A percentile compares a stretch with the other conserved stretches of the same genome.
phyloP scores from a whole-genome alignment of 495 filamentous ascomycete species.

The Aspergillus sclerotiicarbonarius region DNA sequence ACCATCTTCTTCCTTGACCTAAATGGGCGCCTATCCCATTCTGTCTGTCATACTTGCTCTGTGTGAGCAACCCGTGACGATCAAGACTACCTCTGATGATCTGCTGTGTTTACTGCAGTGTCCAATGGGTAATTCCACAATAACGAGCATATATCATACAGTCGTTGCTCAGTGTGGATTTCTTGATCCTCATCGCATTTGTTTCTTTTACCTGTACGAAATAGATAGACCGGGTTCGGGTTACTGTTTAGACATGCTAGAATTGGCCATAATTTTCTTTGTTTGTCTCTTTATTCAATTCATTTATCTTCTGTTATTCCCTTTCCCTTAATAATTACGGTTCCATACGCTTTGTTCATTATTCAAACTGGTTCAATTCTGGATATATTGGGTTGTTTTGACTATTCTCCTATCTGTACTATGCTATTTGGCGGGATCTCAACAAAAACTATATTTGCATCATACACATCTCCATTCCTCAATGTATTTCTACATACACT shows the following conservation, averaged over 20 bases:
- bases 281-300: constrained; percentile 10
- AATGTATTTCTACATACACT: no score
- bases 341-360: neutral
- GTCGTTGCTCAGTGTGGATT: constrained; percentile 22
- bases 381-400: no score
- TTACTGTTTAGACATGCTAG: constrained; percentile 22
- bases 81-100: neutral
- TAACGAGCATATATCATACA: neutral
- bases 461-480: no score
- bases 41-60: constrained; percentile 4
- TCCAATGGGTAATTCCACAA: neutral
- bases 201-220: constrained; percentile 17
- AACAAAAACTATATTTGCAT: no score
- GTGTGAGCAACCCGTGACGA: neutral
- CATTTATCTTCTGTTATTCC: constrained; percentile 9
- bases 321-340: neutral
- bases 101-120: neutral
- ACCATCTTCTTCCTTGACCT: constrained; percentile 7
- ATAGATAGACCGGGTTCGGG: constrained; percentile 21
- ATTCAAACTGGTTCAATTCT: neutral
- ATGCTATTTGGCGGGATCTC: no score
- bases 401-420: no score
- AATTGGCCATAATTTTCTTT: constrained; percentile 20
- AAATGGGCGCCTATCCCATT: neutral
- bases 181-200: constrained; percentile 20